A percentile compares a stretch with the other conserved stretches of the same genome.
These are phyloP conservation scores for Diaporthe vaccinii DNA, from an alignment of 2,329 filamentous ascomycete species.

Conservation along the genomic window DNA sequence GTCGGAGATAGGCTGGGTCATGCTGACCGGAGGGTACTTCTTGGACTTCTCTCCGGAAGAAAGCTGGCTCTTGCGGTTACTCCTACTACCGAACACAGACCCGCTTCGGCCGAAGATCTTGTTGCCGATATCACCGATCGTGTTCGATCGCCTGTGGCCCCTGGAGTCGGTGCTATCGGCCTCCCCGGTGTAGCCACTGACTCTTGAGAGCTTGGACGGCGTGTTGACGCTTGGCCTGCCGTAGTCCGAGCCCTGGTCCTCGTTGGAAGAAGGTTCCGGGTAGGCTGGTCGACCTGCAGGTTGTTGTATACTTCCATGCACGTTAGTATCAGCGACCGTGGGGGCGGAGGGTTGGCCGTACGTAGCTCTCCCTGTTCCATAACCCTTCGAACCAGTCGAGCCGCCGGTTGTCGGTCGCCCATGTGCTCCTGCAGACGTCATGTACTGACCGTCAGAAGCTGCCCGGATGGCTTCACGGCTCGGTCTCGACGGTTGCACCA, in stretches of 20 bases:
- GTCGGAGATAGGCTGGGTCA: conserved; percentile 79
- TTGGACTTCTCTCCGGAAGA: conserved; percentile 70
- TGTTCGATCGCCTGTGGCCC: conserved; percentile 79
- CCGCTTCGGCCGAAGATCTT: conserved; percentile 88
- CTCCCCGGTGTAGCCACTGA: conserved; percentile 70
- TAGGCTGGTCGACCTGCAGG: conserved; percentile 76
- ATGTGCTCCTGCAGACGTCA: conserved; percentile 62
- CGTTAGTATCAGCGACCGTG: conserved; percentile 88
- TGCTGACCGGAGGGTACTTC: conserved; percentile 91
- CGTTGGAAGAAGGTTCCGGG: conserved; percentile 54
- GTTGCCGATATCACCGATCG: conserved; percentile 84
- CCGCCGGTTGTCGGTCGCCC: conserved; percentile 84
- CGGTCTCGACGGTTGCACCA: conserved; percentile 60
- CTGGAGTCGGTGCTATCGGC: conserved; percentile 62
- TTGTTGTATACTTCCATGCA: conserved; percentile 90
- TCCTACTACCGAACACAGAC: conserved; percentile 79
- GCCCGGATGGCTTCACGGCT: conserved; percentile 65
- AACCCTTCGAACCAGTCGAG: conserved; percentile 77
- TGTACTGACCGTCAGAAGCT: conserved; percentile 67
- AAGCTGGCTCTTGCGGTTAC: conserved; percentile 60
- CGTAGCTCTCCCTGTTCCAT: conserved; percentile 70
- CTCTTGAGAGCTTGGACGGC: conserved; percentile 70
- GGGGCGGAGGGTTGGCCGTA: conserved; percentile 93
- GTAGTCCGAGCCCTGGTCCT: conserved; percentile 64
- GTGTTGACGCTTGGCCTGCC: conserved; percentile 73